These are phyloP conservation scores for Paecilomyces niveus DNA, from an alignment of 2,329 filamentous ascomycete species.

Conservation along the genomic window DNA sequence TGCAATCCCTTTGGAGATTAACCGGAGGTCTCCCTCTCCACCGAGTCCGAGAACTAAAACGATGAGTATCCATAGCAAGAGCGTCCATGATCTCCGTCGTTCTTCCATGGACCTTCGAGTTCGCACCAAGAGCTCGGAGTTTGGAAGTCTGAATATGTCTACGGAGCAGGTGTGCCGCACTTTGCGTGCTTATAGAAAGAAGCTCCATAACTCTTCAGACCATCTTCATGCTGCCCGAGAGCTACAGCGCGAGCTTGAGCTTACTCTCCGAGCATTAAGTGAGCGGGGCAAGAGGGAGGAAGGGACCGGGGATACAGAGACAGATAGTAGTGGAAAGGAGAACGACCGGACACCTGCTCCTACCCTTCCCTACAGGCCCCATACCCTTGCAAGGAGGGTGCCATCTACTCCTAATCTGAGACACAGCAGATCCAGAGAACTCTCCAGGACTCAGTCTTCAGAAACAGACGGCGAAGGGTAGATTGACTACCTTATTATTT, in stretches of 20 bases:
- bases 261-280: constrained; percentile 28
- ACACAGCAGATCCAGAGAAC: constrained; percentile 14
- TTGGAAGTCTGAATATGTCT: constrained; percentile 43
- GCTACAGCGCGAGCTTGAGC: constrained; percentile 50
- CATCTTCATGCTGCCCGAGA: constrained; percentile 45
- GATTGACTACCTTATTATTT: background rate
- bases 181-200: constrained; percentile 53
- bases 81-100: constrained; percentile 30
- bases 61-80: constrained; percentile 19
- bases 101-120: constrained; percentile 46
- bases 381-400: constrained; percentile 21
- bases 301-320: constrained; percentile 27
- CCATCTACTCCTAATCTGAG: constrained; percentile 30
- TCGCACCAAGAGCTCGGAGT: constrained; percentile 39
- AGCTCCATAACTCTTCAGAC: constrained; percentile 44
- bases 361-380: constrained; percentile 16
- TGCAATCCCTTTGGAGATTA: constrained; percentile 17
- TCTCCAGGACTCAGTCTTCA: constrained; percentile 25
- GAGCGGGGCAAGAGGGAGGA: constrained; percentile 22
- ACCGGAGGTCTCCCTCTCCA: constrained; percentile 32
- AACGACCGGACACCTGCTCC: constrained; percentile 18
- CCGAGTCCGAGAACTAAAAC: constrained; percentile 27
- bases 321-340: constrained; percentile 34
- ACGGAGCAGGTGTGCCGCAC: constrained; percentile 54
- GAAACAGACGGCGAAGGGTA: constrained; percentile 16